A percentile compares a stretch with the other conserved stretches of the same genome.
These are phyloP conservation scores for Haplosporangium sp. DNA, from an alignment of 371 early-diverging fungal genomes.

Conservation along the genomic window DNA sequence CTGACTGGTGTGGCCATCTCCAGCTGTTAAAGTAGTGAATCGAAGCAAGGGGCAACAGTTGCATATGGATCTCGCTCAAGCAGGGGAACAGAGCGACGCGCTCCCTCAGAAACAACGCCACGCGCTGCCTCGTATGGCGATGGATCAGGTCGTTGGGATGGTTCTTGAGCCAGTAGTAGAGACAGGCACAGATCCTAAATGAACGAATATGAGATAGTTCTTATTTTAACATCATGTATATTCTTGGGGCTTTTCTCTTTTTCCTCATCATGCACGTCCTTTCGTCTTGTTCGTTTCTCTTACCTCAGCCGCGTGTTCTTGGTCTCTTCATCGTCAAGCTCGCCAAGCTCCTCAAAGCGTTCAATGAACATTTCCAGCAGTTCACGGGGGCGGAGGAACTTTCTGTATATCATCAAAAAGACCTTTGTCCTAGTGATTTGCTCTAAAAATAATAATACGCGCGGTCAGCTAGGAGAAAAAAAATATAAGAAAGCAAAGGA, in stretches of 20 bases:
- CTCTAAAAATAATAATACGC: slow-evolving; percentile 27
- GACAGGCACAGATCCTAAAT: slow-evolving; percentile 59
- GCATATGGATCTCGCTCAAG: slow-evolving; percentile 29
- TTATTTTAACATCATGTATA: not conserved
- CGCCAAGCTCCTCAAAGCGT: slow-evolving; percentile 55
- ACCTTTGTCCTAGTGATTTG: slow-evolving; percentile 44
- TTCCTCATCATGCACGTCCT: not conserved
- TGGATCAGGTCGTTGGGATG: slow-evolving; percentile 68
- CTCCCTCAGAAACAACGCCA: slow-evolving; percentile 58
- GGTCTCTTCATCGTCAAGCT: slow-evolving; percentile 29
- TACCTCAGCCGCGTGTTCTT: slow-evolving; percentile 44
- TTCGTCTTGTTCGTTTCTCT: slow-evolving; percentile 15
- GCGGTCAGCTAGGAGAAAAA: not conserved
- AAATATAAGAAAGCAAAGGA: slow-evolving; percentile 6
- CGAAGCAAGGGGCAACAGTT: slow-evolving; percentile 40
- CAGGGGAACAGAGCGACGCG: slow-evolving; percentile 43
- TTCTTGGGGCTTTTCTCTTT: not conserved
- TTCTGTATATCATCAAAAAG: slow-evolving; percentile 68
- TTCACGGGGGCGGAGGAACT: slow-evolving; percentile 65
- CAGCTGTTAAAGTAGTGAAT: slow-evolving; percentile 48
- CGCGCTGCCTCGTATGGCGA: slow-evolving; percentile 58
- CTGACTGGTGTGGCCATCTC: slow-evolving; percentile 24
- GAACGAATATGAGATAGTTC: not conserved
- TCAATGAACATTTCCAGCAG: slow-evolving; percentile 61
- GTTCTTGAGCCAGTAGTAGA: slow-evolving; percentile 63